Conservation (phyloP, 306 rosid genomes). For the Cyamopsis tetragonoloba region DNA sequence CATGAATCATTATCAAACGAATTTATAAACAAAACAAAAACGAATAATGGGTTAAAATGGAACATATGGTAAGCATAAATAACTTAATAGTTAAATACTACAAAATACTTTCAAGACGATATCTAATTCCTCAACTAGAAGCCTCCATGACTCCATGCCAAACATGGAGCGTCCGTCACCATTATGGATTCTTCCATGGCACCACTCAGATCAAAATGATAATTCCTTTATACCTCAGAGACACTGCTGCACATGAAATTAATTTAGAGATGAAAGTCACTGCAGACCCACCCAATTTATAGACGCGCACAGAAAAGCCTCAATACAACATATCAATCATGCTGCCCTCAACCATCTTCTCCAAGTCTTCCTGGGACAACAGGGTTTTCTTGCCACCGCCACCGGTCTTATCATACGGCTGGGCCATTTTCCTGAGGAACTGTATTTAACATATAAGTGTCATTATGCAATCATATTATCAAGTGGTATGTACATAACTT, state of each 20-base stretch:
- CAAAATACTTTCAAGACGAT: not conserved
- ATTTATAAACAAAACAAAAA: not conserved
- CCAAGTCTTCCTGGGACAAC: slow-evolving; percentile 75
- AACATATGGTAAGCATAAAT: not conserved
- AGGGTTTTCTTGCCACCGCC: slow-evolving; percentile 67
- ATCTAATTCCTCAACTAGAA: not conserved
- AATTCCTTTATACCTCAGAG: not conserved
- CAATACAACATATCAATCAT: slow-evolving; percentile 49
- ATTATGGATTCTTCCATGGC: not conserved
- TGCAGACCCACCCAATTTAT: not conserved
- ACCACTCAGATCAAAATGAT: not conserved
- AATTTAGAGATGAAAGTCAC: not conserved
- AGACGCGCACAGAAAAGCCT: not conserved
- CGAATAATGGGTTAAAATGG: not conserved
- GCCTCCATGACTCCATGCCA: not conserved
- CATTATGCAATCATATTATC: slow-evolving; percentile 1
- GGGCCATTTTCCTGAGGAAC: slow-evolving; percentile 96
- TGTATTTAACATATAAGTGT: slow-evolving; percentile 35
- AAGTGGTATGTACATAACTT: not conserved
- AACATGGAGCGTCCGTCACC: not conserved
- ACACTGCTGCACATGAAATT: not conserved
- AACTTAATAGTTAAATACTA: not conserved
- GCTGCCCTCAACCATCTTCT: slow-evolving; percentile 57
- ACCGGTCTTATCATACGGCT: slow-evolving; percentile 86
- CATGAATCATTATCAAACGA: not conserved